These are phyloP conservation scores for Penicillium ucsense DNA, from an alignment of 495 filamentous ascomycete genomes.

Conservation along the genomic window DNA sequence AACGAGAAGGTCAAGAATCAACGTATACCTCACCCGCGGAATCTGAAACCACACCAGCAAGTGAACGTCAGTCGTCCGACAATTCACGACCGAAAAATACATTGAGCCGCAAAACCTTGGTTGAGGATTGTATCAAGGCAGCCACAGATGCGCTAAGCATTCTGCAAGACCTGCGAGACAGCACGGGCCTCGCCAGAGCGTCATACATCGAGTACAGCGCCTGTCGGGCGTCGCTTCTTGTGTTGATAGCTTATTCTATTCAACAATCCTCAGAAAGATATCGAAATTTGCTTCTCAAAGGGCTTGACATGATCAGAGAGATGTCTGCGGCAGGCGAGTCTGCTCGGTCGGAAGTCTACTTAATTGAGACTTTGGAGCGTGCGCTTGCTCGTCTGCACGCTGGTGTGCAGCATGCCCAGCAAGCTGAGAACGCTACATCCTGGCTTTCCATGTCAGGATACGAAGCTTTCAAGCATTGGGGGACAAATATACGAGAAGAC, in stretches of 20 bases:
- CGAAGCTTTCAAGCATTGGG: not conserved
- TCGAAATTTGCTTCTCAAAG: slow-evolving; percentile 11
- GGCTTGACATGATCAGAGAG: slow-evolving; percentile 23
- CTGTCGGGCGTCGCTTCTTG: slow-evolving; percentile 26
- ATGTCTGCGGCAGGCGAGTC: slow-evolving; percentile 28
- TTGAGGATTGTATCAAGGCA: not conserved
- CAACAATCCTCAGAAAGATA: slow-evolving; percentile 1
- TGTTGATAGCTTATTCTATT: slow-evolving; percentile 22
- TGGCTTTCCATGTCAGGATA: not conserved
- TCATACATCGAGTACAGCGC: slow-evolving; percentile 31
- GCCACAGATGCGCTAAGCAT: not conserved
- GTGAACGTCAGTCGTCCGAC: not conserved
- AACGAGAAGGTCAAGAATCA: slow-evolving; percentile 2
- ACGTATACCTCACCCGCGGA: not conserved
- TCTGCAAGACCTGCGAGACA: not conserved
- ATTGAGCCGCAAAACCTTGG: not conserved
- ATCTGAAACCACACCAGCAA: not conserved
- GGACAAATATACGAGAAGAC: not conserved
- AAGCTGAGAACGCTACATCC: too few relatives aligned
- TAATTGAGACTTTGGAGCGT: slow-evolving; percentile 26
- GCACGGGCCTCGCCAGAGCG: slow-evolving; percentile 21
- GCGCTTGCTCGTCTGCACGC: slow-evolving; percentile 6
- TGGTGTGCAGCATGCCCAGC: not conserved
- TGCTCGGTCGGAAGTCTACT: slow-evolving; percentile 22
- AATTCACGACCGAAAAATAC: not conserved